Evolutionary conservation across 2,329 filamentous ascomycete species (phyloP).

Genomic region (Leptographium procerum): DNA sequence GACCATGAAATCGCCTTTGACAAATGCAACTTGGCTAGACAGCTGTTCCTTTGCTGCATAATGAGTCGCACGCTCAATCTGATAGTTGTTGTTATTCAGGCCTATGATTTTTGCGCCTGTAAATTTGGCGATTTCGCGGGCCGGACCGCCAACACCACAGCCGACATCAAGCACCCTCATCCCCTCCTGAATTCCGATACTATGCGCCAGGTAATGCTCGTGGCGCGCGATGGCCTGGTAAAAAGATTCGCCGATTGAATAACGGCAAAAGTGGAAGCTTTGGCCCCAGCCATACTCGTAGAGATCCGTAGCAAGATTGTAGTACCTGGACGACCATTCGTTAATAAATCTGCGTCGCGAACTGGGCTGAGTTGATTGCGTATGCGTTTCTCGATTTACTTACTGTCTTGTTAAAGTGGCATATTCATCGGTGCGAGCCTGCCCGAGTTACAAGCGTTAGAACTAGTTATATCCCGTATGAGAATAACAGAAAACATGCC

Average conservation of each 20-base stretch:
- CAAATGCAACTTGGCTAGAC: constrained; percentile 67
- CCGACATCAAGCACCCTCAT: constrained; percentile 93
- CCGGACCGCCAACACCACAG: constrained; percentile 91
- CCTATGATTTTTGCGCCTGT: constrained; percentile 80
- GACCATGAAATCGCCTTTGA: constrained; percentile 92
- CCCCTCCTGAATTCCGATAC: constrained; percentile 72
- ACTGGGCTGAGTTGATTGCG: too few relatives aligned
- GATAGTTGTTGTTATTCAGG: constrained; percentile 98
- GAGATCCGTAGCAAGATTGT: constrained; percentile 90
- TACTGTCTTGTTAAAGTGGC: constrained; percentile 86
- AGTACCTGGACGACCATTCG: constrained; percentile 52
- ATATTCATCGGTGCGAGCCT: constrained; percentile 78
- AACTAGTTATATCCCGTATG: neutral
- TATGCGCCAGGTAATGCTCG: constrained; percentile 92
- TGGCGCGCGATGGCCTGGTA: constrained; percentile 87
- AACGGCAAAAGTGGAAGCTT: constrained; percentile 96
- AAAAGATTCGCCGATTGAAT: constrained; percentile 77
- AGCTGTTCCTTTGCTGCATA: constrained; percentile 78
- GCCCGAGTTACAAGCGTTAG: constrained; percentile 1
- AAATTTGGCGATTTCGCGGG: constrained; percentile 93
- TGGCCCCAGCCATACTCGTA: constrained; percentile 97
- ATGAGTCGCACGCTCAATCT: constrained; percentile 82
- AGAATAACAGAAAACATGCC: constrained; percentile 29
- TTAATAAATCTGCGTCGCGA: neutral
- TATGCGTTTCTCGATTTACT: neutral